Evolutionary conservation across 495 filamentous ascomycete genomes (phyloP).

Genomic region (Aspergillus mulundensis): DNA sequence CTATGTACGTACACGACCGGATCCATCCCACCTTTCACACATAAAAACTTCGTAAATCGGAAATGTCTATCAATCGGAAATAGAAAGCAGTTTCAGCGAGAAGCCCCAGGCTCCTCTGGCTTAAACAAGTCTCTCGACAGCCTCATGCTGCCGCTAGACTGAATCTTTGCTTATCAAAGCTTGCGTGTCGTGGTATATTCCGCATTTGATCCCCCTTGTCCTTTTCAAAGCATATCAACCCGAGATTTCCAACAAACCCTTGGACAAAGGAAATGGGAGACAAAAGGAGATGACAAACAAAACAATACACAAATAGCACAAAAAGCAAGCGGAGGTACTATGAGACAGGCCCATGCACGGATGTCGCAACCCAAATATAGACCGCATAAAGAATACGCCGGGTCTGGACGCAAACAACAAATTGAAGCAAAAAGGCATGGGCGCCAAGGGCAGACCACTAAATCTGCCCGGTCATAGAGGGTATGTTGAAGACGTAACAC

Average conservation of each 20-base stretch:
- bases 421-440: not conserved
- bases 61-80: constrained; percentile 7
- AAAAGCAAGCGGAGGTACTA: not conserved
- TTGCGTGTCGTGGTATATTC: constrained; percentile 2
- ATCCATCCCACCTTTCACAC: not conserved
- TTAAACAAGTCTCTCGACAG: not conserved
- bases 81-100: constrained; percentile 1
- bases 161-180: constrained; percentile 5
- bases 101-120: constrained; percentile 13
- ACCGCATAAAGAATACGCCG: not conserved
- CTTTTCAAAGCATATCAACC: not conserved
- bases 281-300: not conserved
- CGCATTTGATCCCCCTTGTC: not conserved
- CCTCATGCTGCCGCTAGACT: not conserved
- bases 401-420: not conserved
- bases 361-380: constrained; percentile 2
- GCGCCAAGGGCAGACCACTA: not conserved
- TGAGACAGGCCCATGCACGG: constrained; percentile 6
- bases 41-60: constrained; percentile 8
- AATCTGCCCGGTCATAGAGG: not conserved
- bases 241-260: not conserved
- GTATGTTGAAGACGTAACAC: not conserved
- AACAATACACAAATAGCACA: not conserved
- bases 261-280: constrained; percentile 5
- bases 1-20: constrained; percentile 7